These are phyloP conservation scores for Salix viminalis DNA, from an alignment of 345 rosid genomes.

Conservation along the genomic window DNA sequence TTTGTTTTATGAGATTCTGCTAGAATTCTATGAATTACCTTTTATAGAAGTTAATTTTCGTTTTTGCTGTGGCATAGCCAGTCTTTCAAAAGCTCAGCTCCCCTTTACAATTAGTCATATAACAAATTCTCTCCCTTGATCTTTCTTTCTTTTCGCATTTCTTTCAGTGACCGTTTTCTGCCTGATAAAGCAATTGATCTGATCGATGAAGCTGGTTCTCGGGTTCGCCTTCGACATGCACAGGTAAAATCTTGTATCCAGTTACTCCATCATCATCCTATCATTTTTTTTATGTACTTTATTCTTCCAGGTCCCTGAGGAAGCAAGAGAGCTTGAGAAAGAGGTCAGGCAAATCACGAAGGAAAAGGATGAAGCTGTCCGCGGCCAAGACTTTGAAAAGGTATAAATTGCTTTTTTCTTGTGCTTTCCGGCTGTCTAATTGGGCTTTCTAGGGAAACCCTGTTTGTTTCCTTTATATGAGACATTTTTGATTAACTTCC, in stretches of 20 bases:
- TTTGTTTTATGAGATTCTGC: not conserved
- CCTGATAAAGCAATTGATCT: conserved; percentile 98
- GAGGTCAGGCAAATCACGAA: conserved; percentile 89
- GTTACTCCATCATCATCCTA: not conserved
- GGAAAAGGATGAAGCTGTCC: conserved; percentile 95
- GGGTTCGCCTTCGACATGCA: conserved; percentile 92
- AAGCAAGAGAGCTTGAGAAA: conserved; percentile 92
- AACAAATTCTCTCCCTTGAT: not conserved
- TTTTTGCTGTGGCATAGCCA: not conserved
- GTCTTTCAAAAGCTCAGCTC: not conserved
- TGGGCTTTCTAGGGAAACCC: not conserved
- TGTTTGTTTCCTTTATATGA: not conserved
- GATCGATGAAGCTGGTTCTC: conserved; percentile 99
- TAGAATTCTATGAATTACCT: not conserved
- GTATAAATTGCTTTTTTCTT: conserved; percentile 26
- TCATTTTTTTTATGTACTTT: not conserved
- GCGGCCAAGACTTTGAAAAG: conserved; percentile 95
- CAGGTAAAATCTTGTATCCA: conserved; percentile 46
- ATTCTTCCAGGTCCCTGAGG: conserved; percentile 78
- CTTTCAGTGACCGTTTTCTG: conserved; percentile 84
- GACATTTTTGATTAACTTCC: not conserved
- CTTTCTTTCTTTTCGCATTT: not conserved
- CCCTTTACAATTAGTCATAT: not conserved
- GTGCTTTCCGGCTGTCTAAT: not conserved
- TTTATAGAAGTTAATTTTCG: not conserved